These are phyloP conservation scores for Cryoendolithus antarcticus DNA, from an alignment of 2,329 filamentous ascomycete species.

Conservation along the genomic window DNA sequence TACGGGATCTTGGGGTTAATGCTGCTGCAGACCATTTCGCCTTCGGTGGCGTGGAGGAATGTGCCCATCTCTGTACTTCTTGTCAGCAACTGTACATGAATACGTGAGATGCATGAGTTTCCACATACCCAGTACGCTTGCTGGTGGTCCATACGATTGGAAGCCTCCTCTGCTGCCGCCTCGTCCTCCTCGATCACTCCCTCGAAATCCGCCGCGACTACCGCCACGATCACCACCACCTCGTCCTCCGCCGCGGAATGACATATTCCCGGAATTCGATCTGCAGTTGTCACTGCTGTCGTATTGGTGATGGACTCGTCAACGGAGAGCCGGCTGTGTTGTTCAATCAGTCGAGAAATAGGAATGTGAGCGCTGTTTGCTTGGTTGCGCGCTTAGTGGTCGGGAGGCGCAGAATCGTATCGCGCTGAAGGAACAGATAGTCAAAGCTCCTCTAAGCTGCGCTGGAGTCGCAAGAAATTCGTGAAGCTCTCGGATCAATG, in stretches of 20 bases:
- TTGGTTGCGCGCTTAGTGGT: background rate
- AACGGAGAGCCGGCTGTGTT: too few species aligned
- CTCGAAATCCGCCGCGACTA: constrained; percentile 11
- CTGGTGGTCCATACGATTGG: constrained; percentile 32
- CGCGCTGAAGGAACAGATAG: too few species aligned
- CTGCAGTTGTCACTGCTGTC: background rate
- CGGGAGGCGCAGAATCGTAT: too few species aligned
- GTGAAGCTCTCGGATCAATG: too few species aligned
- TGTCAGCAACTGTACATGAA: background rate
- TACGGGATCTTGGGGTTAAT: constrained; percentile 93
- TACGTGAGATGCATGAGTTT: background rate
- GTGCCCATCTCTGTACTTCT: constrained; percentile 62
- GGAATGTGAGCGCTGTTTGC: background rate
- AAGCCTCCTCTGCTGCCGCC: constrained; percentile 23
- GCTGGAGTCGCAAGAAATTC: too few species aligned
- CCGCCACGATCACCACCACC: constrained; percentile 14
- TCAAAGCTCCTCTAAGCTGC: too few species aligned
- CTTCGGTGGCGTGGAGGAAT: constrained; percentile 89
- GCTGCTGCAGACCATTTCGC: constrained; percentile 94
- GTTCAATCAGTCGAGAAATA: too few species aligned
- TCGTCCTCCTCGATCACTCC: constrained; percentile 7
- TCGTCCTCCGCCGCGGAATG: constrained; percentile 13
- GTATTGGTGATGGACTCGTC: too few species aligned
- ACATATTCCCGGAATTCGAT: constrained; percentile 8
- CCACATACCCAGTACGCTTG: constrained; percentile 29